Percentiles rank a stretch among this genome's conserved stretches.
These are phyloP conservation scores for Coelastrella sp. DNA, from an alignment of 139 green algal genomes.

Conservation along the genomic window DNA sequence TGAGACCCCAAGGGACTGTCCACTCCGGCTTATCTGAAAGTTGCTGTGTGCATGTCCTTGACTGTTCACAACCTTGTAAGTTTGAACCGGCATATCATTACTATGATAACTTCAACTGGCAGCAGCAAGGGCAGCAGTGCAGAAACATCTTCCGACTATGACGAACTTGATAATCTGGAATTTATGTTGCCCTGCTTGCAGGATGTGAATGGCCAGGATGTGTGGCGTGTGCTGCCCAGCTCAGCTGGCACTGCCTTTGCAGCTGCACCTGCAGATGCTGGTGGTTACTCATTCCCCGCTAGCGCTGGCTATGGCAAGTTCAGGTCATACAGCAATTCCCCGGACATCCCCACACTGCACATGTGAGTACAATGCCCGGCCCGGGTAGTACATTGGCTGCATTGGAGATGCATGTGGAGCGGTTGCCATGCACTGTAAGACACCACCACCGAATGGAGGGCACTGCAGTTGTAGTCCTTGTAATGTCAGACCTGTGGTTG, in stretches of 20 bases:
- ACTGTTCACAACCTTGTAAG: too few relatives aligned
- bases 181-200: neutral
- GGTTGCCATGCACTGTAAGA: too few relatives aligned
- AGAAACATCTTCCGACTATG: neutral
- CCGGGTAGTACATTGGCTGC: too few relatives aligned
- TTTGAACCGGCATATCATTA: too few relatives aligned
- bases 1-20: neutral
- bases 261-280: neutral
- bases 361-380: neutral
- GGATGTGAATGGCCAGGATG: neutral
- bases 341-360: conserved; percentile 13
- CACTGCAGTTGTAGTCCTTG: too few relatives aligned
- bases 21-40: neutral
- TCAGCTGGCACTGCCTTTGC: neutral
- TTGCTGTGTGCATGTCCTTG: neutral
- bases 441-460: too few relatives aligned
- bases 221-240: conserved; percentile 3
- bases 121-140: neutral
- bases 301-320: neutral
- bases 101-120: too few relatives aligned
- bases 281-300: neutral
- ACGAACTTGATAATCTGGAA: neutral
- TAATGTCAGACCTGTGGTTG: too few relatives aligned
- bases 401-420: too few relatives aligned
- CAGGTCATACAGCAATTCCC: neutral